These are phyloP conservation scores for Beauveria sp. DNA, from an alignment of 2,329 filamentous ascomycete genomes.

Conservation along the genomic window DNA sequence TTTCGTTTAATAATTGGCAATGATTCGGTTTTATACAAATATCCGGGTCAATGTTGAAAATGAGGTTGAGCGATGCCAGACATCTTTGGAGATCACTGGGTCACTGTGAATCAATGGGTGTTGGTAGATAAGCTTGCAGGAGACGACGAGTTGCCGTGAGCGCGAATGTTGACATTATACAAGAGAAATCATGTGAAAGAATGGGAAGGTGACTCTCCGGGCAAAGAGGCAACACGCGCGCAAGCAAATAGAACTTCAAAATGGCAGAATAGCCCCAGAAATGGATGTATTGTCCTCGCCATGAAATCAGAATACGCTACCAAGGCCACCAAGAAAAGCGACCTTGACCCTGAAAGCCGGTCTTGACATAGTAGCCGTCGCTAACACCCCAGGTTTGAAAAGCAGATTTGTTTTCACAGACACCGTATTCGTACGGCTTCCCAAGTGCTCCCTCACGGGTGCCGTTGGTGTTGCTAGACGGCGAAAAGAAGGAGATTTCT, in stretches of 20 bases:
- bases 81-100: too few species aligned
- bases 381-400: not conserved
- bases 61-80: too few species aligned
- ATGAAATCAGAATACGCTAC: not conserved
- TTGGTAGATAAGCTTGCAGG: too few species aligned
- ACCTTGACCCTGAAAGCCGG: not conserved
- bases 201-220: too few species aligned
- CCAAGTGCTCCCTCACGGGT: constrained; percentile 8
- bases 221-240: too few species aligned
- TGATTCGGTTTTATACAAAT: too few species aligned
- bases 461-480: constrained; percentile 12
- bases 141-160: too few species aligned
- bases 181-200: not conserved
- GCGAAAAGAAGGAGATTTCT: constrained; percentile 11
- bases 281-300: not conserved
- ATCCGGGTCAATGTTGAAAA: too few species aligned
- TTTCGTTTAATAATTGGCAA: too few species aligned
- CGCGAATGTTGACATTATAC: too few species aligned
- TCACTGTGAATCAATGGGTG: too few species aligned
- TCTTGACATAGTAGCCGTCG: not conserved
- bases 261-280: not conserved
- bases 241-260: not conserved
- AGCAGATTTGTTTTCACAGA: constrained; percentile 12
- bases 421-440: constrained; percentile 15
- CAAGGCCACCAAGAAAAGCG: not conserved